phyloP scores from a whole-genome alignment of 1,284 basidiomycete species.

The Papiliotrema terrestris region DNA sequence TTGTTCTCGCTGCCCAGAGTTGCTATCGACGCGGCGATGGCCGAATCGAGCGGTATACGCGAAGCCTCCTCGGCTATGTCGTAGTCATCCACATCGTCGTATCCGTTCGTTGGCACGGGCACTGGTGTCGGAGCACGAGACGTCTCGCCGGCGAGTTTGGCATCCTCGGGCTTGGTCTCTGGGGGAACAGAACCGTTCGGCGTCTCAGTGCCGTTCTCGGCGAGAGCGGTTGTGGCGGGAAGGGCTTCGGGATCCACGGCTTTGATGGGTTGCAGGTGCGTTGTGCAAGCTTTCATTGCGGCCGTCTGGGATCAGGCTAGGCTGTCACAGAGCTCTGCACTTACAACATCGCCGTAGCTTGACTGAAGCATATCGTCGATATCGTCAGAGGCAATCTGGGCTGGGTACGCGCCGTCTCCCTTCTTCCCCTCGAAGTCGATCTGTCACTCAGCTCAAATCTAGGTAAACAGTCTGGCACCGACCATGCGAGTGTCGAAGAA shows the following conservation, averaged over 20 bases:
- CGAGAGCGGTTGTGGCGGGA: not conserved
- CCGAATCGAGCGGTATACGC: conserved; percentile 88
- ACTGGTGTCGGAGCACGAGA: not conserved
- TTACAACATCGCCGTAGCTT: conserved; percentile 32
- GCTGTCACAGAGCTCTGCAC: not conserved
- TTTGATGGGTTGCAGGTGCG: conserved; percentile 61
- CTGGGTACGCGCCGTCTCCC: conserved; percentile 23
- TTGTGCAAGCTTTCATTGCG: conserved; percentile 80
- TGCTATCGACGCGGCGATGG: conserved; percentile 85
- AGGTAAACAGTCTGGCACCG: conserved; percentile 50
- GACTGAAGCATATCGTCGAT: conserved; percentile 47
- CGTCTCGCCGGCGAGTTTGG: not conserved
- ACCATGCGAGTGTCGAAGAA: conserved; percentile 89
- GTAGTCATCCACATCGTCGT: conserved; percentile 1
- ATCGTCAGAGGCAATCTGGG: conserved; percentile 39
- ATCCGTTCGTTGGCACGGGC: not conserved
- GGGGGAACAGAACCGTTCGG: conserved; percentile 4
- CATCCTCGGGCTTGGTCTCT: not conserved
- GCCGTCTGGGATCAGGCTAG: conserved; percentile 56
- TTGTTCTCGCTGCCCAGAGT: conserved; percentile 83
- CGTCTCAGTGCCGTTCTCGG: not conserved
- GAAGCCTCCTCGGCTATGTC: conserved; percentile 65
- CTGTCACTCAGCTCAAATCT: conserved; percentile 6
- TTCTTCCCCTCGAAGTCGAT: conserved; percentile 83
- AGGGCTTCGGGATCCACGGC: conserved; percentile 9